Evolutionary conservation across 83 land plant species (phyloP).

Genomic region (Isoetes engelmannii): DNA sequence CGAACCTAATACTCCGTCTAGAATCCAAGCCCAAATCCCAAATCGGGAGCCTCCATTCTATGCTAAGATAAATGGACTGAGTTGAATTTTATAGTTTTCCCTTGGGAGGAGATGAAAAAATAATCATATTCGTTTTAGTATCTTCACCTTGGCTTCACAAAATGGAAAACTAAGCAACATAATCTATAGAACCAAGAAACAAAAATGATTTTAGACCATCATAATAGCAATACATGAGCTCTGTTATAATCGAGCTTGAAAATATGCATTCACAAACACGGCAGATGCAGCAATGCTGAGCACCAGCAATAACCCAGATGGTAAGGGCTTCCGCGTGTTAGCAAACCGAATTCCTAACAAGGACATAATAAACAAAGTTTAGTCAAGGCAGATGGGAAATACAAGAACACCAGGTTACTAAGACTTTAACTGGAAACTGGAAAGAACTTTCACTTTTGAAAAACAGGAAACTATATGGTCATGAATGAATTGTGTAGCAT

Average conservation of each 20-base stretch:
- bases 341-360: conserved; percentile 27
- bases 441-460: background rate
- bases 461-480: background rate
- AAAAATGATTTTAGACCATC: no score
- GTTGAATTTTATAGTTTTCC: no score
- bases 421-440: background rate
- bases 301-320: conserved; percentile 25
- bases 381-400: background rate
- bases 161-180: no score
- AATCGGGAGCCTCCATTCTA: no score
- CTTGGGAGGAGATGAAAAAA: no score
- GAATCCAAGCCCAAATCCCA: no score
- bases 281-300: conserved; percentile 27
- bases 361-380: conserved; percentile 9
- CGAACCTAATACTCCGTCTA: no score
- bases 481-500: background rate
- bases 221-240: no score
- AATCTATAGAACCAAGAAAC: no score
- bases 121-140: no score
- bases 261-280: conserved; percentile 24
- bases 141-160: no score
- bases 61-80: no score
- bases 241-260: conserved; percentile 19
- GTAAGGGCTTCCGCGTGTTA: conserved; percentile 25
- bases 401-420: background rate